These are phyloP conservation scores for Spiromastix sp. DNA, from an alignment of 2,329 filamentous ascomycete genomes.

Conservation along the genomic window DNA sequence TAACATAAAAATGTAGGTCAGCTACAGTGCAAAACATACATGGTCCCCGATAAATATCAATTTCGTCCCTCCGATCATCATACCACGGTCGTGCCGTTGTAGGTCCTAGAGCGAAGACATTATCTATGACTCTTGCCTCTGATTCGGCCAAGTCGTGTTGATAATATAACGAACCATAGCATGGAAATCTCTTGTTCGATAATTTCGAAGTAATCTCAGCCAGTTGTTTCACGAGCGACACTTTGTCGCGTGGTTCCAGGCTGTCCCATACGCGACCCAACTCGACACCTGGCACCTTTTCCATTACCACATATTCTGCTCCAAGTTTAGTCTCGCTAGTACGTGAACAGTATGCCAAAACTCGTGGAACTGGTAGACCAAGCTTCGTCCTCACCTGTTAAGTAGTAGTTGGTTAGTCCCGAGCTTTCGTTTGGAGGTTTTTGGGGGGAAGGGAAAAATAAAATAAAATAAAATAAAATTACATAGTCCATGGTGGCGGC, in stretches of 20 bases:
- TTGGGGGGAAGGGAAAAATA: no score
- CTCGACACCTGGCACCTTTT: constrained; percentile 17
- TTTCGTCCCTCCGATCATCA: constrained; percentile 10
- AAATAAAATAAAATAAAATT: no score
- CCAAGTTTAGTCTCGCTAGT: constrained; percentile 18
- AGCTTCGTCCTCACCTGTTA: constrained; percentile 4
- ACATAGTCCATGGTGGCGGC: constrained; percentile 26
- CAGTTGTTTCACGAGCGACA: background rate
- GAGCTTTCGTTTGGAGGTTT: background rate
- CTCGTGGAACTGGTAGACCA: constrained; percentile 8
- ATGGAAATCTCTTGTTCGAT: background rate
- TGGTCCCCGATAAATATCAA: constrained; percentile 9
- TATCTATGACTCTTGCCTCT: background rate
- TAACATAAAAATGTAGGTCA: background rate
- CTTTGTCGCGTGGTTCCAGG: background rate
- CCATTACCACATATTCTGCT: constrained; percentile 27
- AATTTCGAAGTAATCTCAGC: background rate
- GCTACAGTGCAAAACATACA: constrained; percentile 8
- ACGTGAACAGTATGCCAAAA: constrained; percentile 7
- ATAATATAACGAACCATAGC: constrained; percentile 1
- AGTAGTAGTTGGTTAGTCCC: background rate
- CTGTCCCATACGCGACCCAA: constrained; percentile 18
- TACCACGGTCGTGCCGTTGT: constrained; percentile 9
- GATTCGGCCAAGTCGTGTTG: background rate
- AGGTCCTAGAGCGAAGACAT: background rate